These are phyloP conservation scores for Tulasnella sp. DNA, from an alignment of 768 basidiomycete species.

Conservation along the genomic window DNA sequence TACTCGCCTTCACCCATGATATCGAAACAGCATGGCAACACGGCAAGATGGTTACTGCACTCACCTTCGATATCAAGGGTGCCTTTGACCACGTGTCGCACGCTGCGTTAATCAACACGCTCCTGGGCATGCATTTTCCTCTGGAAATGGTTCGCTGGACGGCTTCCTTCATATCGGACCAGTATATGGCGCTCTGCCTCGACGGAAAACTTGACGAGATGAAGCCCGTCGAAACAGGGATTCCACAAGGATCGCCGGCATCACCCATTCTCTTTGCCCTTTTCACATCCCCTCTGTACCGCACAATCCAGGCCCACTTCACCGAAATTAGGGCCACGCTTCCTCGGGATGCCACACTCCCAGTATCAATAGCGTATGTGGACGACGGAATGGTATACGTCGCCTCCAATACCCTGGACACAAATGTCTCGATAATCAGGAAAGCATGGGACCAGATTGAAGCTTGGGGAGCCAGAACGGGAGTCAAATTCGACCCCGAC, in stretches of 20 bases:
- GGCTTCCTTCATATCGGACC: neutral
- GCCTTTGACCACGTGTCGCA: constrained; percentile 7
- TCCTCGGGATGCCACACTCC: neutral
- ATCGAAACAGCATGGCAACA: too few relatives aligned
- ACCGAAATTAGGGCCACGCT: neutral
- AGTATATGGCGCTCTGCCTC: neutral
- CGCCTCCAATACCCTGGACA: constrained; percentile 21
- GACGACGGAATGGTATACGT: constrained; percentile 30
- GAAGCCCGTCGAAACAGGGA: neutral
- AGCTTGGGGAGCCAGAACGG: constrained; percentile 9
- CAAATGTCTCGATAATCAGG: constrained; percentile 16
- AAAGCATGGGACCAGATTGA: constrained; percentile 2
- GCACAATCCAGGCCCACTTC: too few relatives aligned
- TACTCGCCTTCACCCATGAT: too few relatives aligned
- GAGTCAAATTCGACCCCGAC: constrained; percentile 20
- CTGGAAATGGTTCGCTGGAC: neutral
- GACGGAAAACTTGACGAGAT: neutral
- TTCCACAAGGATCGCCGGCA: neutral
- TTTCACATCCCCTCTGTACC: neutral
- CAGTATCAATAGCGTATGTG: constrained; percentile 16
- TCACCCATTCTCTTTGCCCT: constrained; percentile 5
- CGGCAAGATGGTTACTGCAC: neutral
- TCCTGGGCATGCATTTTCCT: neutral
- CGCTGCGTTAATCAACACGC: neutral
- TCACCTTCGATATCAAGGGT: neutral